These are phyloP conservation scores for Alternaria metachromatica DNA, from an alignment of 2,329 filamentous ascomycete species.

Conservation along the genomic window DNA sequence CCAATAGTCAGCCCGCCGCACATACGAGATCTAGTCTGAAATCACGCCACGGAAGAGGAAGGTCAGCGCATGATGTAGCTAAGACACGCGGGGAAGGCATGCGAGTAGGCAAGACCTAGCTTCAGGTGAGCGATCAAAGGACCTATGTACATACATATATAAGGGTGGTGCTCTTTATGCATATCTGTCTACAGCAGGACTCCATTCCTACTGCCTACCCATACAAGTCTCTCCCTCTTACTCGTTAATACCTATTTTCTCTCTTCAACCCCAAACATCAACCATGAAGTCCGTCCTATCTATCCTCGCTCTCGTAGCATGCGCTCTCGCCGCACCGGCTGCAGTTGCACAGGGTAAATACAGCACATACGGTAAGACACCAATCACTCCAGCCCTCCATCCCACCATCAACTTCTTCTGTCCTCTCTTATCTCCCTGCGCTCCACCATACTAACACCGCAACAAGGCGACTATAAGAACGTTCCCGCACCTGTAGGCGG, in stretches of 20 bases:
- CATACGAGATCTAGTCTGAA: not conserved
- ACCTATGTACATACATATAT: not conserved
- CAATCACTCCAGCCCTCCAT: too few relatives aligned
- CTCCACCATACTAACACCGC: not conserved
- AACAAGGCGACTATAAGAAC: not conserved
- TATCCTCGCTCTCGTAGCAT: conserved; percentile 29
- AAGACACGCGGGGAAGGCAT: not conserved
- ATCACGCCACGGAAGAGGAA: not conserved
- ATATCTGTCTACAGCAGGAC: not conserved
- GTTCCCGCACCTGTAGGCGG: not conserved
- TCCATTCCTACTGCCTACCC: not conserved
- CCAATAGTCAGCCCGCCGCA: not conserved
- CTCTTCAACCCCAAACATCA: not conserved
- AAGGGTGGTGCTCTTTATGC: not conserved
- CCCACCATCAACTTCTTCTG: too few relatives aligned
- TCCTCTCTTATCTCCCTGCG: too few relatives aligned
- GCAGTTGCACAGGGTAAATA: conserved; percentile 21
- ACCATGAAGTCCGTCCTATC: conserved; percentile 29
- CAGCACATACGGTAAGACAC: conserved; percentile 22
- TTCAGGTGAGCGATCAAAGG: not conserved
- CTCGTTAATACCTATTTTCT: not conserved
- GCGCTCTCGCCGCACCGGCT: conserved; percentile 25
- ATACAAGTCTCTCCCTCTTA: not conserved
- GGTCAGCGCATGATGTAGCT: not conserved
- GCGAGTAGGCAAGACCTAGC: not conserved